Base-by-base conservation (phyloP, 164 flowering plant species). In the Piper longum region DNA sequence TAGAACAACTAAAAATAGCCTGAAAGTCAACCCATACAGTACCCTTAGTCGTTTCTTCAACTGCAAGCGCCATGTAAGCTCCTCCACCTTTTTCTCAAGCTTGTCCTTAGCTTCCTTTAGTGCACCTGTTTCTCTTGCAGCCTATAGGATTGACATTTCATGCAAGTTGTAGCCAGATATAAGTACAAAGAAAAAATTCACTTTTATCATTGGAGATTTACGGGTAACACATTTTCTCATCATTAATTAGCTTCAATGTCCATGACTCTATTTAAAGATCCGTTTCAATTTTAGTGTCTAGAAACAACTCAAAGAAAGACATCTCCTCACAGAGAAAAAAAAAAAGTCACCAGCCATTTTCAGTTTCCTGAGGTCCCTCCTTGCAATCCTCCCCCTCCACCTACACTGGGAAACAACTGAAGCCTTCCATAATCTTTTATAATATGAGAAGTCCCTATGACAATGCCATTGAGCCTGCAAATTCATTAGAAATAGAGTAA, bases 61-160 rank as follows among this genome's bases (percentile, higher is more conserved):
- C 64, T 87, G 89, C 65, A 91, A 68, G 65, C 95, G 90, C 95
- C 89, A 88, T 65, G 98, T 88, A 62, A 91, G 90, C 67, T 91
- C 96, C 77, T 91, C 98, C 66, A 88, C 85, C 59, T 69, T 76
- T 63, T 88, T 91, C 71, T 85, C 89, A 64, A 91, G 91, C 80
- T 88, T 91, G 70, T 91, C 88, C 74, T 91, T 88, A 7, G 98
- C 98, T 78, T 91, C 96, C 79, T 83, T 86, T 51, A 88, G 91
- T 67, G 95, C 96, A 66, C 98, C 98, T 43, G 95, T 88, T 74
- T 91, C 98, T 77, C 90, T 83, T 56, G 98, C 83, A 66, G 81
- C 95, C 98, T 91, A 76, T 64, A 68, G 14, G 71, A 65, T 40
- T 44, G 42, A 41, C 45, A 59, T 16, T 40, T 41, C 7, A 60